Conservation (phyloP, 2,329 filamentous ascomycete species). For the Arthrobotrys pseudoclavata region DNA sequence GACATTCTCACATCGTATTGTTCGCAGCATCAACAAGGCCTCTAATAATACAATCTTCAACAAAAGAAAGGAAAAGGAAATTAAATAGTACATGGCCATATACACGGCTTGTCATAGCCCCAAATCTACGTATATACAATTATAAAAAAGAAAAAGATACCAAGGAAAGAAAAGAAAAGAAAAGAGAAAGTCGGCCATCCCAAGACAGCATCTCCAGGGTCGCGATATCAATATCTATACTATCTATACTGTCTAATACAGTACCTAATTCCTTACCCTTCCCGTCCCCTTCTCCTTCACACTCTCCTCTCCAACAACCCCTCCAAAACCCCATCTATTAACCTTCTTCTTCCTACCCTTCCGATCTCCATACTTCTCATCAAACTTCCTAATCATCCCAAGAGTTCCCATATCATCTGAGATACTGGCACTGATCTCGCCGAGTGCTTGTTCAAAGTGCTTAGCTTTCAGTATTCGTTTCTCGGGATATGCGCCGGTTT, state of each 20-base stretch:
- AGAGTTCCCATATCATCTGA: conserved; percentile 92
- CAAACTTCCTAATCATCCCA: conserved; percentile 90
- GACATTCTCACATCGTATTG: not conserved
- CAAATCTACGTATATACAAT: conserved; percentile 50
- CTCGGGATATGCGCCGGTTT: conserved; percentile 72
- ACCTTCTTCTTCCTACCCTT: conserved; percentile 76
- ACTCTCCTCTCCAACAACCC: conserved; percentile 39
- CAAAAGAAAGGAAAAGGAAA: not conserved
- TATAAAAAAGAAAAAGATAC: conserved; percentile 11
- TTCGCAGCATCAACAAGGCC: not conserved
- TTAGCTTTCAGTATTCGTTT: conserved; percentile 75
- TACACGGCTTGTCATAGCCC: conserved; percentile 30
- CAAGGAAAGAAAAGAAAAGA: not conserved
- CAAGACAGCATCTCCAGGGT: conserved; percentile 20
- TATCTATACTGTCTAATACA: conserved; percentile 15
- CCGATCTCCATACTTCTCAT: conserved; percentile 91
- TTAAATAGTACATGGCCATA: conserved; percentile 28
- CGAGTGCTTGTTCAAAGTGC: conserved; percentile 88
- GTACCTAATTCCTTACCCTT: conserved; percentile 60
- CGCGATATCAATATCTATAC: conserved; percentile 23
- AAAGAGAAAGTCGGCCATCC: conserved; percentile 10
- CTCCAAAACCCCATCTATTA: conserved; percentile 74
- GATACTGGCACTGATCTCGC: conserved; percentile 91
- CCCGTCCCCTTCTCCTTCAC: conserved; percentile 60
- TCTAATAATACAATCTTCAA: conserved; percentile 17